Percentiles rank a stretch among this genome's conserved stretches.
Conservation (phyloP, 2,329 filamentous ascomycete genomes). For the Clarireedia monteithiana region DNA sequence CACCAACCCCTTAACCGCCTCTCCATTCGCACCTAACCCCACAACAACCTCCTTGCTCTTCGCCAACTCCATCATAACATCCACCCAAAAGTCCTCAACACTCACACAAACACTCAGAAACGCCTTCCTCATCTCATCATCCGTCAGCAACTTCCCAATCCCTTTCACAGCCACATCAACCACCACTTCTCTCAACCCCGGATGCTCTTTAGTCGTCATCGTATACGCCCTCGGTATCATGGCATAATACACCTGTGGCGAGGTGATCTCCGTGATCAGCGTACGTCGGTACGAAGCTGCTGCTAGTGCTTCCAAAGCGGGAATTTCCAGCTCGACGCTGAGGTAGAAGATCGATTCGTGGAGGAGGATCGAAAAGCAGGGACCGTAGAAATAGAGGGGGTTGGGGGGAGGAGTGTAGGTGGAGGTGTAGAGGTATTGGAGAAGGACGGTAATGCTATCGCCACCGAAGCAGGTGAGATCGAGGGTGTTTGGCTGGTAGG, state of each 20-base stretch:
- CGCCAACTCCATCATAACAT: conserved; percentile 11
- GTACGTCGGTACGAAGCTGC: conserved; percentile 10
- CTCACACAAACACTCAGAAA: conserved; percentile 13
- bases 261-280: conserved; percentile 11
- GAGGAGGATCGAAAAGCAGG: conserved; percentile 3
- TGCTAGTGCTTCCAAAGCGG: conserved; percentile 9
- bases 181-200: conserved; percentile 11
- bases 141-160: conserved; percentile 11
- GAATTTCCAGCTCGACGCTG: conserved; percentile 11
- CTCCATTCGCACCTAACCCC: background rate
- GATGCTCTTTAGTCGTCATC: conserved; percentile 1
- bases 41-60: conserved; percentile 2
- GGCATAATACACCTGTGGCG: conserved; percentile 6
- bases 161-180: conserved; percentile 16
- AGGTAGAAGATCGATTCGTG: conserved; percentile 18
- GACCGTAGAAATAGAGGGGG: background rate
- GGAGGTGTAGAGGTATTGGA: conserved; percentile 22
- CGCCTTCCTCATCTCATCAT: background rate
- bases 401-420: conserved; percentile 11
- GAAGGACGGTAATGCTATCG: conserved; percentile 6
- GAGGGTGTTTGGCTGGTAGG: conserved; percentile 5
- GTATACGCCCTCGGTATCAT: conserved; percentile 13
- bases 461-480: conserved; percentile 12
- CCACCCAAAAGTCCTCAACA: conserved; percentile 16
- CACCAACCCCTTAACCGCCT: conserved; percentile 7